Evolutionary conservation across 2,329 filamentous ascomycete genomes (phyloP), one percentile per base, ranked within the genome.

Genomic region (Ascocoryne sarcoides): DNA sequence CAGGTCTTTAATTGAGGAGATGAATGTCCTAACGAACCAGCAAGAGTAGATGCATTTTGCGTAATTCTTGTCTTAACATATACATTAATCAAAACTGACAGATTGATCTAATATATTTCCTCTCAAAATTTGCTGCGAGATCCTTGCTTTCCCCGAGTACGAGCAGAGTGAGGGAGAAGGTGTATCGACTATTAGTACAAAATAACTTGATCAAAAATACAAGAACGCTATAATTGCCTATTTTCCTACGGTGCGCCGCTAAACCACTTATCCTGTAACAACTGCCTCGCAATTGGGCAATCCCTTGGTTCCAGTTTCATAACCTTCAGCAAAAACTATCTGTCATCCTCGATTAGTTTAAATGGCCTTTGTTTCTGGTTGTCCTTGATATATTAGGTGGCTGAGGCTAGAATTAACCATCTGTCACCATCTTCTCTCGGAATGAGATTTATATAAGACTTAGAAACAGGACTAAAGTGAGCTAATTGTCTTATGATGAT

Each of bases 251-350:
- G 40, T 30, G 47, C 47, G 43, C 40, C 43, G 42, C 36, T 42
- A 53, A 65, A 49, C 48, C 48, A 53, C 28, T 49, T 40, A 48
- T 54, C 51, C 30, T 49, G 32, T 41, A 56, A 45, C 21, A 56
- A 48, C 41, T 56, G 38, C 35, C 34, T 49, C 33, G 50, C 50
- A 38, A 50, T 54, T 39, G 47, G 51, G 28, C 52, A 45, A 48
- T 53, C 50, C 21, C 47, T 53, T 30, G 53, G 53, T 37, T 56
- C 48, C 17, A 48, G 39, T 38, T 49, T 51, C 51, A 56, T 51
- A 36, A 53, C 44, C 37, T 46, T 53, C 33, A 48, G 46, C 38
- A 54, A 19, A 43, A 48, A 47, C 35, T 39, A 36, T 42, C 39
- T 47, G 30, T 49, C 48, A 37, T 49, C 48, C 36, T 49, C 40